Percentiles rank a stretch among this genome's conserved stretches.
phyloP scores from a whole-genome alignment of 257 asterid species.

The Solanum chiquidenum region DNA sequence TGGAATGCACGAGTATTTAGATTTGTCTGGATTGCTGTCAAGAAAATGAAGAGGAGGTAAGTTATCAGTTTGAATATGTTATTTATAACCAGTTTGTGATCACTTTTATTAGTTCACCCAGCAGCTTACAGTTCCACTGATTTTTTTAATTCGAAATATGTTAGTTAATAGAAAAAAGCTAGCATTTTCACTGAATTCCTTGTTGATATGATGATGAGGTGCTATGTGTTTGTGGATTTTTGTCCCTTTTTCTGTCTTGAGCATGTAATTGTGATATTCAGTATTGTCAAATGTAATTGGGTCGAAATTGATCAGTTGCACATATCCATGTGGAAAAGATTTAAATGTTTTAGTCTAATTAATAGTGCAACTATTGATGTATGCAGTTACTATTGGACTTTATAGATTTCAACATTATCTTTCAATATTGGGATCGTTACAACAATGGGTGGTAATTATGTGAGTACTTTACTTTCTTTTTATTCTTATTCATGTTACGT shows the following conservation, averaged over 20 bases:
- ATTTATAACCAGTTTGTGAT: neutral
- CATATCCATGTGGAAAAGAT: neutral
- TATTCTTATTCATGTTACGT: constrained; percentile 6
- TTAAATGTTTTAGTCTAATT: too few species aligned
- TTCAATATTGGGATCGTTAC: constrained; percentile 79
- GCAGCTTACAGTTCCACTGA: too few species aligned
- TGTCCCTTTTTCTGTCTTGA: neutral
- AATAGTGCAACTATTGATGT: neutral
- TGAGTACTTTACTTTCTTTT: constrained; percentile 46
- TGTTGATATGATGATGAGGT: too few species aligned
- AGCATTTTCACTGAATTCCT: too few species aligned
- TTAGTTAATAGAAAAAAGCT: too few species aligned
- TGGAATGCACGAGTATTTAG: too few species aligned
- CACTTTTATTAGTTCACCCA: too few species aligned
- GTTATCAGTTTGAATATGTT: too few species aligned
- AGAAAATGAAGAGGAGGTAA: too few species aligned
- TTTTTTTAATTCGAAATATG: too few species aligned
- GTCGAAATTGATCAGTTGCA: neutral
- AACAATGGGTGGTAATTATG: constrained; percentile 96
- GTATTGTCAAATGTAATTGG: neutral
- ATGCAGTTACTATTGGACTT: constrained; percentile 86
- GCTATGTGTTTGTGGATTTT: too few species aligned
- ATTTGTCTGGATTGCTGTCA: too few species aligned
- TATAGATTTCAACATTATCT: constrained; percentile 91
- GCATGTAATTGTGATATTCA: neutral